Base-by-base conservation (phyloP, 1,139 yeast genomes). In the Tardiomyces depauwii region DNA sequence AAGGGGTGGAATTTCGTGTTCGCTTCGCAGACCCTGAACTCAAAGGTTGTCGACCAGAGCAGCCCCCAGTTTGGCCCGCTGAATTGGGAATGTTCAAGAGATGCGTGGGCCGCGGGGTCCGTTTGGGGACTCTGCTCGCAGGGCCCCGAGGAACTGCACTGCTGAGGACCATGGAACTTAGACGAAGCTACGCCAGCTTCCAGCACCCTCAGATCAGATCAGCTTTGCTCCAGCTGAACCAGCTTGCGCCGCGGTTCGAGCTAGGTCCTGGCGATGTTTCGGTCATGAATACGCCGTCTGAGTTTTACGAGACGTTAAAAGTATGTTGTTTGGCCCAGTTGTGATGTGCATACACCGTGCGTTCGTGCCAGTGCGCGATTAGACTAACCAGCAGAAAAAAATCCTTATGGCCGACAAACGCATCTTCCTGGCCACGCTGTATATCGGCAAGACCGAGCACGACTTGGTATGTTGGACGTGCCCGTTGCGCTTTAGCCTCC, bases 341-440 rank as follows among this genome's bases (percentile, higher is more conserved):
- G 30, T n/a, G n/a, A n/a, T n/a, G 25, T 21, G 25, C 7, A 21
- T 21, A 5, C 25, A 5, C 25, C 25, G 7, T 21, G 7, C 7
- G 25, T 21, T 21, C 25, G 7, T 21, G 7, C 25, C 7, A 21
- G 25, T 7, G 4, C 5, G 11, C 36, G 10, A 30, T 11, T 30
- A 30, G 10, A 30, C 36, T 30, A 30, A 30, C 16, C 5, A 12
- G 5, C 36, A 30, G 36, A 30, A 51, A 12, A 60, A 64, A 42
- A 69, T 67, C 9, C 45, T 57, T 1, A 78, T 88, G 1, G 74
- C 74, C 1, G 49, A 81, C 48, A 52, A 64, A 6, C 71, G 95
- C 42, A 72, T 91, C 14, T 91, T 87, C 58, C 70, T 91, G 44
- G 84, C 96, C 6, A 82, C 96, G 2, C 70, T 91, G 43, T 93